A percentile compares a stretch with the other conserved stretches of the same genome.
Evolutionary conservation across 805 yeast species (phyloP).

Genomic region (Barnettozyma sucrosica): DNA sequence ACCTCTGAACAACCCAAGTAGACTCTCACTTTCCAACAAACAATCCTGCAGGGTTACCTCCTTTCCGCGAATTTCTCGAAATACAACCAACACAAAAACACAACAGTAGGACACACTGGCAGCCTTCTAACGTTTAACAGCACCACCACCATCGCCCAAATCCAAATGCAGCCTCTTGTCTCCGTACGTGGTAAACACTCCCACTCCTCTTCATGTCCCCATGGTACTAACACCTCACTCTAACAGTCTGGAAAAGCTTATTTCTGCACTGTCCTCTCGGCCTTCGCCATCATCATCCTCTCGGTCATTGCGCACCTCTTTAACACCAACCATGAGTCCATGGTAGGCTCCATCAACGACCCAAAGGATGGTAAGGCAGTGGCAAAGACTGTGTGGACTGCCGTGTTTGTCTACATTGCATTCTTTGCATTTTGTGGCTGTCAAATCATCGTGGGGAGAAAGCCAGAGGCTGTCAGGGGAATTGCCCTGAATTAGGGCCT

Average conservation of each 20-base stretch:
- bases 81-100: conserved; percentile 1
- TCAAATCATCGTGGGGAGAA: conserved; percentile 61
- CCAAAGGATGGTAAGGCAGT: conserved; percentile 94
- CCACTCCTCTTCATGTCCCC: background rate
- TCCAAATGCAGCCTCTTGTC: conserved; percentile 41
- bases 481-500: conserved; percentile 38
- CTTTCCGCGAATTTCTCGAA: background rate
- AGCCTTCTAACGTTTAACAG: background rate
- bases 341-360: conserved; percentile 87
- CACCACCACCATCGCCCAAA: background rate
- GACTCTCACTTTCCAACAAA: too few species aligned
- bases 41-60: background rate
- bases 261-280: conserved; percentile 90
- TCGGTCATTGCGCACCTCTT: conserved; percentile 81
- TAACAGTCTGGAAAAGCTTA: conserved; percentile 76
- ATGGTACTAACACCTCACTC: conserved; percentile 2
- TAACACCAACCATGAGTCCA: conserved; percentile 74
- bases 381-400: conserved; percentile 84
- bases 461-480: conserved; percentile 49
- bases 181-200: conserved; percentile 33
- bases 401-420: conserved; percentile 73
- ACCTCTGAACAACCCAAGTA: too few species aligned
- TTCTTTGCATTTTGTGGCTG: conserved; percentile 89
- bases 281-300: conserved; percentile 85
- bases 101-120: background rate